Base-by-base conservation (phyloP, 345 rosid genomes). In the Acer yangbiense region DNA sequence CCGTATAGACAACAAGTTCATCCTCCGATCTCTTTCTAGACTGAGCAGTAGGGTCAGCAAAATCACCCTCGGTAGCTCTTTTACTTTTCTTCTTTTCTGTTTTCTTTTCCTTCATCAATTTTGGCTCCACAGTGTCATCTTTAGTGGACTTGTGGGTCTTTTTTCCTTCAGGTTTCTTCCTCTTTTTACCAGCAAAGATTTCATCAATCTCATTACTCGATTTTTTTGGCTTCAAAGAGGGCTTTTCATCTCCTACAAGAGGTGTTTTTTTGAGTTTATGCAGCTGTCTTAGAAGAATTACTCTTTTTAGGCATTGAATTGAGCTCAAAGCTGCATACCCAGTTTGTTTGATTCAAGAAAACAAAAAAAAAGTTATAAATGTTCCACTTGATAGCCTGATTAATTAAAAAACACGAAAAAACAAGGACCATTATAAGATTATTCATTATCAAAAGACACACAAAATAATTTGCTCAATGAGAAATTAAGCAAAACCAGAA, bases 41-140 rank as follows among this genome's bases (percentile, higher is more conserved):
- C 25, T 1, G 25, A 23, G 25, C 94, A 39, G 83, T 71, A 9
- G 76, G 25, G 1, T 69, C 82, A 1, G 20, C 74, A 14, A 75
- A 44, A 0, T 69, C 75, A 1, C 65, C 67, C 71, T 64, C 70
- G 43, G 65, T 79, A 32, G 6, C 74, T 70, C 63, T 82, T 77
- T 79, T 82, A 39, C 82, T 79, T 75, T 74, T 83, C 62, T 74
- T 83, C 62, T 77, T 83, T 83, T 76, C 82, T 25, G 1, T 25
- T 77, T 77, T 84, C 75, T 83, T 86, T 6, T 20, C 80, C 78
- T 41, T 3, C 44, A 0, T 41, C 44, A 41, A 41, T 41, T 41
- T 41, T 41, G 35, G 52, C 20, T 72, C 75, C 35, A 20, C 35
- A 20, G 54, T 2, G 4, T 39, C 75, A 11, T 58, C 35, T 58